Evolutionary conservation across 768 basidiomycete genomes (phyloP).

Genomic region (Thelephora ganbajun): DNA sequence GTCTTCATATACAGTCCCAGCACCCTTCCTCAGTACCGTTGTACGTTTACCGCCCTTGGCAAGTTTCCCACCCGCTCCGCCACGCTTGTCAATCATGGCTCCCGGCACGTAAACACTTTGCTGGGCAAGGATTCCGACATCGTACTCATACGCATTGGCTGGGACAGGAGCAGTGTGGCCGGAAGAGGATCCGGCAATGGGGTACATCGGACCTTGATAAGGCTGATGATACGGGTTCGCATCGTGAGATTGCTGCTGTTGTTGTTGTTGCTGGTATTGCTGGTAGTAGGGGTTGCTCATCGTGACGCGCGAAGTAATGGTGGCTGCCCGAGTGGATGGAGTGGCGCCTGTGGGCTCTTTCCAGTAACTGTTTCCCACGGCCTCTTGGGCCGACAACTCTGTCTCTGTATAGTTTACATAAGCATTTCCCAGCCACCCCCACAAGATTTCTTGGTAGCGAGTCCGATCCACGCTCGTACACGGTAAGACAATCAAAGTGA

Average conservation of each 20-base stretch:
- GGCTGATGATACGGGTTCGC: slow-evolving; percentile 75
- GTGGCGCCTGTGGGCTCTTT: neutral
- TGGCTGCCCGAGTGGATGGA: neutral
- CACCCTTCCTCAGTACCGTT: slow-evolving; percentile 91
- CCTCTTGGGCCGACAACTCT: neutral
- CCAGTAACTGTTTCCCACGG: neutral
- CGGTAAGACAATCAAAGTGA: too few relatives aligned
- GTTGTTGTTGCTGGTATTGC: slow-evolving; percentile 31
- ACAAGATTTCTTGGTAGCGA: neutral
- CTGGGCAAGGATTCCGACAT: slow-evolving; percentile 81
- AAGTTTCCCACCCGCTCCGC: slow-evolving; percentile 73
- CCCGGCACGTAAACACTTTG: slow-evolving; percentile 89
- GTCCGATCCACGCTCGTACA: too few relatives aligned
- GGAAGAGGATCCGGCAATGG: slow-evolving; percentile 49
- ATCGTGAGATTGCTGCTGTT: slow-evolving; percentile 23
- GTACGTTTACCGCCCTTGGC: slow-evolving; percentile 85
- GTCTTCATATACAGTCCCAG: slow-evolving; percentile 96
- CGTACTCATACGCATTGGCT: slow-evolving; percentile 86
- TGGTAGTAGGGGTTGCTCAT: slow-evolving; percentile 22
- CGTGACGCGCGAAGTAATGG: neutral
- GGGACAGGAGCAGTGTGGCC: slow-evolving; percentile 68
- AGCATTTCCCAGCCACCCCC: slow-evolving; percentile 3
- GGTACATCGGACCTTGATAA: slow-evolving; percentile 62
- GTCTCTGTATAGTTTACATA: slow-evolving; percentile 2
- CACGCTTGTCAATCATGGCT: slow-evolving; percentile 79